Evolutionary conservation across 441 rosid species (phyloP).

Genomic region (Adansonia grandidieri): DNA sequence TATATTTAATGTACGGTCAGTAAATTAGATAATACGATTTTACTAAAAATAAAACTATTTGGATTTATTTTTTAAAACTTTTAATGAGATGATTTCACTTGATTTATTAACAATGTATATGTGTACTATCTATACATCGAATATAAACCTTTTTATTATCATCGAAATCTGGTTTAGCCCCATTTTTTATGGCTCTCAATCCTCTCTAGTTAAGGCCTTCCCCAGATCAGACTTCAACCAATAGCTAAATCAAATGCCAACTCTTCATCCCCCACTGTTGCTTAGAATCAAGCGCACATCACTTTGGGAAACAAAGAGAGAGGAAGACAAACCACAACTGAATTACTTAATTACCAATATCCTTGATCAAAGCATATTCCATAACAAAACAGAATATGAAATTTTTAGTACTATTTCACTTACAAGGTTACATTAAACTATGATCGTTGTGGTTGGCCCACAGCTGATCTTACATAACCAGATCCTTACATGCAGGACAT

Average conservation of each 20-base stretch:
- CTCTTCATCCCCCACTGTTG: not conserved
- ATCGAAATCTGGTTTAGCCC: not conserved
- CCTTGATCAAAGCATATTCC: conserved; percentile 2
- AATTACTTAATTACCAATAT: not conserved
- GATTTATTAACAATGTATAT: too few relatives aligned
- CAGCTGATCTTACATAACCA: too few relatives aligned
- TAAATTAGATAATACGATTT: too few relatives aligned
- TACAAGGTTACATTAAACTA: not conserved
- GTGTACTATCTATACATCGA: too few relatives aligned
- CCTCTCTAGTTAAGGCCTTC: conserved; percentile 35
- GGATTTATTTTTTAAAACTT: too few relatives aligned
- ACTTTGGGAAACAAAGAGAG: not conserved
- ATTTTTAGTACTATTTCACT: not conserved
- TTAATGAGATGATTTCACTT: too few relatives aligned
- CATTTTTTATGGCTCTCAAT: conserved; percentile 12
- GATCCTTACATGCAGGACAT: too few relatives aligned
- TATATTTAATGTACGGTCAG: too few relatives aligned
- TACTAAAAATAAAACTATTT: too few relatives aligned
- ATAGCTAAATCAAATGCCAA: not conserved
- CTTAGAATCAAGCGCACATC: conserved; percentile 7
- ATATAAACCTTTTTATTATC: too few relatives aligned
- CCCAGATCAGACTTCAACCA: conserved; percentile 23
- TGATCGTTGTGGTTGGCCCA: not conserved
- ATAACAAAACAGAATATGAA: not conserved
- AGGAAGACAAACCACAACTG: not conserved